phyloP scores from a whole-genome alignment of 352 stramenopile genomes.

The Pseudoperonospora humuli region DNA sequence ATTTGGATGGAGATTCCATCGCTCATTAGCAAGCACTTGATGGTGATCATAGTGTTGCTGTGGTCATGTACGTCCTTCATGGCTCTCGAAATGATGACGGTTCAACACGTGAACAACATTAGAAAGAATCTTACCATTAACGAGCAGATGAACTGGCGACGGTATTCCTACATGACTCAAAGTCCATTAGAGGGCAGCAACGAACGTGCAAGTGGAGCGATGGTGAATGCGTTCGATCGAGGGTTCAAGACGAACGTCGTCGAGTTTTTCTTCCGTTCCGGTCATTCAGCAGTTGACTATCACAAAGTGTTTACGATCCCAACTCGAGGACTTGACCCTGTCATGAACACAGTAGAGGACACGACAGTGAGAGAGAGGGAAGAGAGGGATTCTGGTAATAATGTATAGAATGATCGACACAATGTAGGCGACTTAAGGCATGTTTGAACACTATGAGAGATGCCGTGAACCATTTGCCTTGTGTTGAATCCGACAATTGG shows the following conservation, averaged over 20 bases:
- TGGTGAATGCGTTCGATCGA: constrained; percentile 41
- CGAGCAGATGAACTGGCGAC: constrained; percentile 77
- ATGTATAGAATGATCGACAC: constrained; percentile 16
- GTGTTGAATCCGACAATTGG: too few relatives aligned
- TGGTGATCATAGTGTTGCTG: constrained; percentile 52
- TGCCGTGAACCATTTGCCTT: too few relatives aligned
- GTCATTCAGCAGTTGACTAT: constrained; percentile 32
- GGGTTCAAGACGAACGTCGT: constrained; percentile 32
- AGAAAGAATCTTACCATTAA: constrained; percentile 73
- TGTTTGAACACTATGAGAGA: not conserved
- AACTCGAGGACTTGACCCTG: constrained; percentile 1
- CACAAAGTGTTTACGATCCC: constrained; percentile 29
- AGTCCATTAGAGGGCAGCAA: constrained; percentile 6
- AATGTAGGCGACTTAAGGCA: not conserved
- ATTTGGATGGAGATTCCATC: constrained; percentile 54
- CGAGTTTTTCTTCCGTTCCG: constrained; percentile 43
- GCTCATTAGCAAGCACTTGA: constrained; percentile 41
- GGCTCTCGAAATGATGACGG: constrained; percentile 51
- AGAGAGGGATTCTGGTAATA: constrained; percentile 3
- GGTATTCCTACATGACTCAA: constrained; percentile 56
- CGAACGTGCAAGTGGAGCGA: constrained; percentile 7
- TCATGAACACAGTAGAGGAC: constrained; percentile 6
- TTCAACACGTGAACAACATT: constrained; percentile 60
- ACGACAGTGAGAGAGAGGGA: constrained; percentile 9
- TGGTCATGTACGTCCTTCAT: constrained; percentile 43